Evolutionary conservation across 2,329 filamentous ascomycete genomes (phyloP).

Genomic region (Lachnellula suecica): DNA sequence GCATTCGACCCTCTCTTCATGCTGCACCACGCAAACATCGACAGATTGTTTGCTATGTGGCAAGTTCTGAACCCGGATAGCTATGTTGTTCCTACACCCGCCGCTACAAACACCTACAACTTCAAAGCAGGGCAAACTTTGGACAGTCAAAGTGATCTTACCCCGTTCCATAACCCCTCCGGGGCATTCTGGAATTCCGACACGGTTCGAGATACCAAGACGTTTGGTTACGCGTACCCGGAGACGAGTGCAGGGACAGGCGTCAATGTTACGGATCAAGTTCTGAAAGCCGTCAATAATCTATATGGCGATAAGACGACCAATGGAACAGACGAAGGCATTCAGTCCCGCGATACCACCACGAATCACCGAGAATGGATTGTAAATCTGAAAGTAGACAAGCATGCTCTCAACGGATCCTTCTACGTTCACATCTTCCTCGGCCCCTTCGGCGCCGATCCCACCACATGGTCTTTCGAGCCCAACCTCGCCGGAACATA

Average conservation of each 20-base stretch:
- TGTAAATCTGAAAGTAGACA: slow-evolving; percentile 62
- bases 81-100: slow-evolving; percentile 33
- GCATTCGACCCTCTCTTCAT: slow-evolving; percentile 49
- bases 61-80: slow-evolving; percentile 40
- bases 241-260: slow-evolving; percentile 47
- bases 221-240: slow-evolving; percentile 27
- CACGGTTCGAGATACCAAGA: slow-evolving; percentile 14
- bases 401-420: slow-evolving; percentile 58
- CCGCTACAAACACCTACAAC: slow-evolving; percentile 34
- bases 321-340: not conserved
- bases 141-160: slow-evolving; percentile 27
- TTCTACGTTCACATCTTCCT: slow-evolving; percentile 71
- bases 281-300: slow-evolving; percentile 58
- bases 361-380: slow-evolving; percentile 62
- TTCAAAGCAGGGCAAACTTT: not conserved
- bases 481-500: slow-evolving; percentile 30
- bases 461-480: slow-evolving; percentile 27
- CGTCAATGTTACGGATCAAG: slow-evolving; percentile 57
- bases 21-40: slow-evolving; percentile 56
- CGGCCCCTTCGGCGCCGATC: slow-evolving; percentile 38
- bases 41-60: slow-evolving; percentile 57
- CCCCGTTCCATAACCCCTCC: slow-evolving; percentile 45
- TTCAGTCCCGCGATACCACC: not conserved
- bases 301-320: slow-evolving; percentile 40
- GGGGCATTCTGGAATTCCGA: slow-evolving; percentile 44